phyloP scores from a whole-genome alignment of 2,329 filamentous ascomycete species.

The Talaromyces sp. region DNA sequence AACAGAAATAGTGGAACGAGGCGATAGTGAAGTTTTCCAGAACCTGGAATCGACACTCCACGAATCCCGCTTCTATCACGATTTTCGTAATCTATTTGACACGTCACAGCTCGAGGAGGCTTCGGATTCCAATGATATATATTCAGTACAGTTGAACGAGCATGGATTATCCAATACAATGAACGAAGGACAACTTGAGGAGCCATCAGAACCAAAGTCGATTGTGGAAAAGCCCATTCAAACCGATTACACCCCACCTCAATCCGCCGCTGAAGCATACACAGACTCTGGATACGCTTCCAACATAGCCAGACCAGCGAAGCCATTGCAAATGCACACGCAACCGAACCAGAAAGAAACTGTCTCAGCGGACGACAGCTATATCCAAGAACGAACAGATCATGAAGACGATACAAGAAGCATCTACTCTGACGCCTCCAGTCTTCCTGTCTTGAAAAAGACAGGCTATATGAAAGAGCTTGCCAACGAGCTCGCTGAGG shows the following conservation, averaged over 20 bases:
- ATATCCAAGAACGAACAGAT: background rate
- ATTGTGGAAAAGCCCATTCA: background rate
- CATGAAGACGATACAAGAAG: background rate
- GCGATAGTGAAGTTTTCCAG: background rate
- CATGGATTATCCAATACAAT: background rate
- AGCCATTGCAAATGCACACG: background rate
- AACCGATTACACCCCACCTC: background rate
- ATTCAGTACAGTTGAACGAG: background rate
- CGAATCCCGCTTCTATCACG: background rate
- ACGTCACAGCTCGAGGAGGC: background rate
- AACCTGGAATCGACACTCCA: too few relatives aligned
- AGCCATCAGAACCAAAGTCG: background rate
- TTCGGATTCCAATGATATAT: background rate
- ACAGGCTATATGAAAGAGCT: constrained; percentile 3
- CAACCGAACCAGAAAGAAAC: background rate
- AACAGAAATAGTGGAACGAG: too few relatives aligned
- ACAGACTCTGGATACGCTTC: constrained; percentile 10
- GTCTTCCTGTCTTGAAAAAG: background rate
- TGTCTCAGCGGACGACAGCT: background rate
- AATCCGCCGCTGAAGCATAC: background rate
- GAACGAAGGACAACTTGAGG: background rate
- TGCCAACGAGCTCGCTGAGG: background rate
- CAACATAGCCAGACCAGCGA: background rate
- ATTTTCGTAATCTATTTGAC: background rate
- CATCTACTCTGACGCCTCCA: constrained; percentile 6